These are phyloP conservation scores for Daphne laureola DNA, from an alignment of 441 rosid genomes.

Conservation along the genomic window DNA sequence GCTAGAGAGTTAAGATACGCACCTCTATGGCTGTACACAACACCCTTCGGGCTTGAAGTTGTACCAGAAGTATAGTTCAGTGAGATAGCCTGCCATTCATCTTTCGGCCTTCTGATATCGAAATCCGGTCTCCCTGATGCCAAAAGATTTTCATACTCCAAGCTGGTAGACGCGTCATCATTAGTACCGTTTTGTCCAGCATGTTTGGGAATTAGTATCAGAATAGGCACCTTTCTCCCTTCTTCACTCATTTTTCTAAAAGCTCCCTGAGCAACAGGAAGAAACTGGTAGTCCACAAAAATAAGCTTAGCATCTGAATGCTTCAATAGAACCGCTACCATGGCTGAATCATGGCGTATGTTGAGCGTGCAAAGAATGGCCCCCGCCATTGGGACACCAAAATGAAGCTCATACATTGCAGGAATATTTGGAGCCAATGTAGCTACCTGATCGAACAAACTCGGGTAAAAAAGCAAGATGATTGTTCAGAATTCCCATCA, in stretches of 20 bases:
- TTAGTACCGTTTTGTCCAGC: not conserved
- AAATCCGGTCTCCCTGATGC: slow-evolving; percentile 13
- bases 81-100: slow-evolving; percentile 15
- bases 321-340: slow-evolving; percentile 45
- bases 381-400: slow-evolving; percentile 82
- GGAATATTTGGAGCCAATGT: slow-evolving; percentile 72
- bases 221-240: slow-evolving; percentile 1
- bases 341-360: slow-evolving; percentile 57
- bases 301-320: slow-evolving; percentile 63
- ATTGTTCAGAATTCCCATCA: not conserved
- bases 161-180: not conserved
- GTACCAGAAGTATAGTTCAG: slow-evolving; percentile 19
- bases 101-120: slow-evolving; percentile 16
- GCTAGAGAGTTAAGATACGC: slow-evolving; percentile 20
- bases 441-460: slow-evolving; percentile 46
- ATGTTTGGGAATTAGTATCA: slow-evolving; percentile 10
- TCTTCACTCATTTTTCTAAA: slow-evolving; percentile 37
- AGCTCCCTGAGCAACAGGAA: slow-evolving; percentile 45
- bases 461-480: not conserved
- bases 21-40: slow-evolving; percentile 18
- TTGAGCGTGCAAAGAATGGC: slow-evolving; percentile 75
- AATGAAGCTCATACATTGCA: slow-evolving; percentile 79
- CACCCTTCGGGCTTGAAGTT: slow-evolving; percentile 16
- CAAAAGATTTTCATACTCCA: slow-evolving; percentile 13
- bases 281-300: slow-evolving; percentile 63